Evolutionary conservation across 2,329 filamentous ascomycete genomes (phyloP), one percentile per base, ranked within the genome.

Genomic region (Fusarium sterilihyphosum): DNA sequence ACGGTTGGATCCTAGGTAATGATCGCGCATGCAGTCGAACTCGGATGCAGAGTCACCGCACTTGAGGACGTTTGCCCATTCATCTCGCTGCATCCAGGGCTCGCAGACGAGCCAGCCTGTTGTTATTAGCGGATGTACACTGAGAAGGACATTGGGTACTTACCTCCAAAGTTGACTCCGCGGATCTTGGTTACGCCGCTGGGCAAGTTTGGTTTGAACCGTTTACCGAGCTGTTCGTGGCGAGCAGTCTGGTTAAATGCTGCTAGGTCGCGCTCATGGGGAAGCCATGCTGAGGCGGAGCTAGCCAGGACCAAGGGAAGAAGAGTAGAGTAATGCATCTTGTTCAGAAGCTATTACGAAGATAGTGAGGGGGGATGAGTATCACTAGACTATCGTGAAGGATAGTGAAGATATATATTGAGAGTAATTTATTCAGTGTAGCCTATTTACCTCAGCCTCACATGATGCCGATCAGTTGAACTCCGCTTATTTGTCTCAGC

Each of bases 11-110:
- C 65, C 65, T 24, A 60, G 26, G 31, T 74, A 74, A 10, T 75
- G 73, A 26, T 75, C 65, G 1, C 46, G 50, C 73, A 74, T 74
- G 31, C 73, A 74, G 20, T 75, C 73, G 18, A 74, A 74, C 12
- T 74, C 73, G 1, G 72, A 73, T 8, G 5, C 5, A 3, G 73
- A 74, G 7, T 53, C 6, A 18, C 68, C 72, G 18, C 69, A 74
- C 20, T 56, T 20, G n/a, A 75, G 37, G 1, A 49, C 41, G 11
- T 75, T 66, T 13, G 31, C n/a, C 73, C 73, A 74, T 37, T 53
- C 59, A 18, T 65, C 49, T 18, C 22, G 5, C 29, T 66, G 61
- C 41, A 74, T 16, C 73, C 73, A 75, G 6, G 20, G 29, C 29
- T 74, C 73, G 6, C 73, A 61, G 10, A 74, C 62, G 5, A 74